These are phyloP conservation scores for Suillus occidentalis DNA, from an alignment of 768 basidiomycete species.

Conservation along the genomic window DNA sequence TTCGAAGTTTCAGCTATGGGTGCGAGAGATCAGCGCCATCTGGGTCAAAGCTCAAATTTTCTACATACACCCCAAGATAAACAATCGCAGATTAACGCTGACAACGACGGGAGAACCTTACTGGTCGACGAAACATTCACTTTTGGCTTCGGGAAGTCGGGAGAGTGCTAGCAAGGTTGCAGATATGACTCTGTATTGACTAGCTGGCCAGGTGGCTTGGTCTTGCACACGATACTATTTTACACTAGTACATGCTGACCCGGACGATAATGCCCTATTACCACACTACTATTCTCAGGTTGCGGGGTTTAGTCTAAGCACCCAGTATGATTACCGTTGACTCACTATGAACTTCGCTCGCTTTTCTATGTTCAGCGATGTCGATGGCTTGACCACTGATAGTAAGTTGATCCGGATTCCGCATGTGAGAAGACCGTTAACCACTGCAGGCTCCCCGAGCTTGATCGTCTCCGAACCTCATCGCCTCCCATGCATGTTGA, in stretches of 20 bases:
- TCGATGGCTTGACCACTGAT: too few relatives aligned
- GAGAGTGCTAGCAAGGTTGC: background rate
- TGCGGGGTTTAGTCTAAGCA: background rate
- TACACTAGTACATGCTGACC: background rate
- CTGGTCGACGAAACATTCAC: conserved; percentile 1
- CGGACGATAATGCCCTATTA: background rate
- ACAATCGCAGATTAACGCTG: background rate
- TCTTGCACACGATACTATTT: background rate
- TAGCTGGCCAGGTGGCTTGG: background rate
- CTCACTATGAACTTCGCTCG: background rate
- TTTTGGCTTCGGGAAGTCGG: background rate
- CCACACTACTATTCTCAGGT: background rate
- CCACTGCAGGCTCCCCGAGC: too few relatives aligned
- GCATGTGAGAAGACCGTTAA: too few relatives aligned
- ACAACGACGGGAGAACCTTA: background rate
- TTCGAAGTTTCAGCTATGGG: conserved; percentile 2
- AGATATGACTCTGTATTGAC: background rate
- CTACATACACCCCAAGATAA: conserved; percentile 1
- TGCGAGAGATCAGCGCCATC: background rate
- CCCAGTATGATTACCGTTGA: background rate
- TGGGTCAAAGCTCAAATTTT: conserved; percentile 8
- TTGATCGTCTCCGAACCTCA: too few relatives aligned
- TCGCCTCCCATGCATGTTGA: too few relatives aligned
- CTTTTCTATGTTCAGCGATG: background rate
- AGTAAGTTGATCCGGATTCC: too few relatives aligned